Percentiles rank a stretch among this genome's conserved stretches.
phyloP scores from a whole-genome alignment of 1,284 basidiomycete genomes.

The Irpex lacteus region DNA sequence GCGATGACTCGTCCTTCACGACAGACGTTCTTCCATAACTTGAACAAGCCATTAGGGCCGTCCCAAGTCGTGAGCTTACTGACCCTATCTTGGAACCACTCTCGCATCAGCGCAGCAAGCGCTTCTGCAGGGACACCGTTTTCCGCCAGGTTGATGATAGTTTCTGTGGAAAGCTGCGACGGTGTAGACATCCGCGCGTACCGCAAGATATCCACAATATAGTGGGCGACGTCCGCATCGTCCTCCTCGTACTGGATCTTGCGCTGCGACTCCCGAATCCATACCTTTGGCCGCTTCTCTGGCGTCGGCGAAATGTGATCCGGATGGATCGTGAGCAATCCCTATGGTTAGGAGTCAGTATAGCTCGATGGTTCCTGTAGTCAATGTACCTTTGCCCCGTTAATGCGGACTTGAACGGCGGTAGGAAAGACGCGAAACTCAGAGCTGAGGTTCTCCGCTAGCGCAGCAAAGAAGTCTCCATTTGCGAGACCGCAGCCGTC shows the following conservation, averaged over 20 bases:
- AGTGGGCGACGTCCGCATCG: conserved; percentile 28
- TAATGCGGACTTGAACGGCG: conserved; percentile 39
- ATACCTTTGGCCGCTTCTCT: conserved; percentile 25
- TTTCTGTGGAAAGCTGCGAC: conserved; percentile 38
- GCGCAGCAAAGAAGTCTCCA: conserved; percentile 23
- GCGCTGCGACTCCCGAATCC: conserved; percentile 39
- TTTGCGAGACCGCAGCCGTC: conserved; percentile 44
- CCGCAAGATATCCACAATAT: conserved; percentile 40
- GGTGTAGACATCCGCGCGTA: conserved; percentile 33
- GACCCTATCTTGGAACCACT: conserved; percentile 21
- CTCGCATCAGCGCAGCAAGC: conserved; percentile 29
- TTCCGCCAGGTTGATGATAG: conserved; percentile 43
- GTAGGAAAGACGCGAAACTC: conserved; percentile 31
- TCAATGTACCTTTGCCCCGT: conserved; percentile 32
- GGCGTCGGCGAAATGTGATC: conserved; percentile 14
- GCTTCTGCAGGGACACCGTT: conserved; percentile 36
- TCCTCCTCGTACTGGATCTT: conserved; percentile 35
- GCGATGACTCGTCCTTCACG: conserved; percentile 30
- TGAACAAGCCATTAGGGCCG: conserved; percentile 22
- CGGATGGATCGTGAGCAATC: conserved; percentile 7
- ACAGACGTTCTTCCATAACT: conserved; percentile 32
- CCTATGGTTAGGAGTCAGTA: conserved; percentile 10
- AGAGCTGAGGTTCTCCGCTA: conserved; percentile 24
- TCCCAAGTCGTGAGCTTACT: conserved; percentile 28
- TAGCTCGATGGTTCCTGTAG: background rate